These are phyloP conservation scores for Trichoderma afroharzianum DNA, from an alignment of 2,329 filamentous ascomycete species.

Conservation along the genomic window DNA sequence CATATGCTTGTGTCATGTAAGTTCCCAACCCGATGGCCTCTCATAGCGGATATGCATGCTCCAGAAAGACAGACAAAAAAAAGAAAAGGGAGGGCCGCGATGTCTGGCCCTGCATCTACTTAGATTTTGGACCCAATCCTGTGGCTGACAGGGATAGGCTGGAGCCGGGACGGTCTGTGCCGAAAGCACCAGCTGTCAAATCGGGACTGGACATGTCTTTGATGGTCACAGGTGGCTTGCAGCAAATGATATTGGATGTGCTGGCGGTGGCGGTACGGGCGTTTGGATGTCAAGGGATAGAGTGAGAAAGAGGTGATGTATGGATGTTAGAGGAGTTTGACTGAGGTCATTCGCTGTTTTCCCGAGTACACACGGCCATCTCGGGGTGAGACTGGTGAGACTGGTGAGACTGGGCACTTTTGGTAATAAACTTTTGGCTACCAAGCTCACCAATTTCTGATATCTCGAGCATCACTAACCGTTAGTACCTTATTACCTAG, in stretches of 20 bases:
- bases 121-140: neutral
- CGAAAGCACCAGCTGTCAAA: neutral
- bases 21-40: too few relatives aligned
- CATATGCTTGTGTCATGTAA: too few relatives aligned
- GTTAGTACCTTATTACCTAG: too few relatives aligned
- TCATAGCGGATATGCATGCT: too few relatives aligned
- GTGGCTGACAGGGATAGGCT: neutral
- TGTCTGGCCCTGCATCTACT: neutral
- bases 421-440: neutral
- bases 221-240: neutral
- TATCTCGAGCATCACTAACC: neutral
- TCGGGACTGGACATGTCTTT: neutral
- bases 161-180: neutral
- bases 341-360: neutral
- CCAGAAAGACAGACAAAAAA: neutral
- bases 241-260: neutral
- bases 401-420: neutral
- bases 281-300: neutral
- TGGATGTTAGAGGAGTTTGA: too few relatives aligned
- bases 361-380: neutral
- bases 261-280: neutral
- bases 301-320: neutral
- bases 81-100: neutral
- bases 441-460: neutral
- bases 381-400: neutral